A percentile compares a stretch with the other conserved stretches of the same genome.
Evolutionary conservation across 1,284 basidiomycete species (phyloP).

Genomic region (Leccinum pachyderme): DNA sequence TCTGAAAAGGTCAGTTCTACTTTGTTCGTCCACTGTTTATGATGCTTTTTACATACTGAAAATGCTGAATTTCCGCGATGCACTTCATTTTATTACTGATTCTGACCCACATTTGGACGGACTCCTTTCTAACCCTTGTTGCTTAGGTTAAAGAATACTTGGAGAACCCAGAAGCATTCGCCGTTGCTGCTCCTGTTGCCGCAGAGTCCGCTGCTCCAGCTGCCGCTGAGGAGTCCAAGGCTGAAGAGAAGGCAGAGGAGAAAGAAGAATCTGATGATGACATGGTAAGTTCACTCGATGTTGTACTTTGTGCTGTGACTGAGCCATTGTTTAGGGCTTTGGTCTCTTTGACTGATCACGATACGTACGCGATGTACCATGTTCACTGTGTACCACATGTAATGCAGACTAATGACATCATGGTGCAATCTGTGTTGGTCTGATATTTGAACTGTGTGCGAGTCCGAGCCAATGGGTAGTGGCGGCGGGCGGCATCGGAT

Average conservation of each 20-base stretch:
- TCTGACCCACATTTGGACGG: slow-evolving; percentile 10
- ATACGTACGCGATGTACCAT: slow-evolving; percentile 15
- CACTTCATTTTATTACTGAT: slow-evolving; percentile 33
- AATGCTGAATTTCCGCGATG: slow-evolving; percentile 67
- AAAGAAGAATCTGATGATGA: slow-evolving; percentile 72
- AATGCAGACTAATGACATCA: slow-evolving; percentile 21
- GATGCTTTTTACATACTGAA: slow-evolving; percentile 70
- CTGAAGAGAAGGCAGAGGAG: slow-evolving; percentile 62
- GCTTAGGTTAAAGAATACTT: slow-evolving; percentile 90
- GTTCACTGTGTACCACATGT: slow-evolving; percentile 18
- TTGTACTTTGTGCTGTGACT: slow-evolving; percentile 5
- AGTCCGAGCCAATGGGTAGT: no score
- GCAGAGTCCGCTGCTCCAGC: slow-evolving; percentile 50
- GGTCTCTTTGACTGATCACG: slow-evolving; percentile 79
- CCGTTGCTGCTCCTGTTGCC: slow-evolving; percentile 66
- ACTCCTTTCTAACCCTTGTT: slow-evolving; percentile 27
- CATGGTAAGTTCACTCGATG: slow-evolving; percentile 50
- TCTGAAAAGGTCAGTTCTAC: slow-evolving; percentile 76
- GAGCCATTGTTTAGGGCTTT: slow-evolving; percentile 53
- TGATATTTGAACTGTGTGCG: neutral
- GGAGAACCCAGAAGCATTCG: slow-evolving; percentile 96
- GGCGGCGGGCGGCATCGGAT: neutral
- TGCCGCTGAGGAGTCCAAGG: slow-evolving; percentile 61
- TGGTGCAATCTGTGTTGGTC: slow-evolving; percentile 5
- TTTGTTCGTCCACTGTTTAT: slow-evolving; percentile 12